These are phyloP conservation scores for Asclepias syriaca DNA, from an alignment of 257 asterid species.

Conservation along the genomic window DNA sequence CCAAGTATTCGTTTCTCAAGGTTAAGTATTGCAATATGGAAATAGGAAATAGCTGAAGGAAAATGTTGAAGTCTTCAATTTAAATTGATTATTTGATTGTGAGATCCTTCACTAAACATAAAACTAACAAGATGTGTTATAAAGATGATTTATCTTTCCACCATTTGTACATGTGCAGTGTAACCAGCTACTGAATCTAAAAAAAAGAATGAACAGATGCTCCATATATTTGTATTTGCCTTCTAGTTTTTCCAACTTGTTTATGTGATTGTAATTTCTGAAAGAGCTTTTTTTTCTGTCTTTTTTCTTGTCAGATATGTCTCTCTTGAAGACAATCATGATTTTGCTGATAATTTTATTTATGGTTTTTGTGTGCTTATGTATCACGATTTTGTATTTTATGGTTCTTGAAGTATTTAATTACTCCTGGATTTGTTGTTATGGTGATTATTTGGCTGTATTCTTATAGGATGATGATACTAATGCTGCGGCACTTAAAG, in stretches of 20 bases:
- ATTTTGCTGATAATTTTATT: neutral
- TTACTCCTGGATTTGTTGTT: neutral
- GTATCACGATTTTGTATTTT: neutral
- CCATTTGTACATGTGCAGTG: neutral
- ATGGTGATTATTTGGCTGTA: conserved; percentile 5
- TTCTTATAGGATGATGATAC: conserved; percentile 61
- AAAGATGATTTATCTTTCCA: neutral
- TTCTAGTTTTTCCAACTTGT: neutral
- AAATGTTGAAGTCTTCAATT: neutral
- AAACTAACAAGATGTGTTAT: neutral
- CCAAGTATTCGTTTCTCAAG: neutral
- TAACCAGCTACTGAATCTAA: neutral
- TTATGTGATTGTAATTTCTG: neutral
- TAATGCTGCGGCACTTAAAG: conserved; percentile 49
- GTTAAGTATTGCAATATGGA: neutral
- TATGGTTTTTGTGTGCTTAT: neutral
- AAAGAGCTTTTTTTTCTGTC: neutral
- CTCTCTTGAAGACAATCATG: neutral
- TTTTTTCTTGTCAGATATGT: neutral
- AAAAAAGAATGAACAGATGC: no score
- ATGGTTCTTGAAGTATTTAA: neutral
- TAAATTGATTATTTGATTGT: neutral
- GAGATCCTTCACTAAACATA: neutral
- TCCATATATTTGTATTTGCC: neutral
- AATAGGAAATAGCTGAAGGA: neutral